Base-by-base conservation (phyloP, 2,329 filamentous ascomycete species). In the Cercospora canescens region DNA sequence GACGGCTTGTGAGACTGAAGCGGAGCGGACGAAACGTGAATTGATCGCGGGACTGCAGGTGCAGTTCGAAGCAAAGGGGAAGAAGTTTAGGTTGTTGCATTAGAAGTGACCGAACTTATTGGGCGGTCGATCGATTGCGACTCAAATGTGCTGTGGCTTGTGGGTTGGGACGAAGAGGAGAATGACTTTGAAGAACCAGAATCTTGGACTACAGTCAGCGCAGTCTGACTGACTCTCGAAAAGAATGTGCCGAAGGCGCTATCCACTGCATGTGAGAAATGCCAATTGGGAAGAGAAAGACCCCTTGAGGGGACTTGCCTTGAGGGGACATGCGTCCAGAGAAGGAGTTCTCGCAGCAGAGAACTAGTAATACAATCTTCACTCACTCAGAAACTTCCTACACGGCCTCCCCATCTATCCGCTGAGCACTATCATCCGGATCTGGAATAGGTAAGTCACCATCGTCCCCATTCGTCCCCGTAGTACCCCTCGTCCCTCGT, bases 331-430 rank as follows among this genome's bases (percentile, higher is more conserved):
- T n/a, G n/a, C 39, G 39, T 24, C 39, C 39, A 45, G 39, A 45
- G n/a, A 50, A n/a, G 24, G 9, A 28, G 45, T 30, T 28, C 45
- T 50, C 24, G 21, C 4, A 50, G 24, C 24, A 28, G 45, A 50
- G 45, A 50, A 30, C 45, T 50, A 50, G 24, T 50, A 28, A 50
- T 28, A 50, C 45, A 28, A 16, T 30, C 24, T 35, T 18, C 24
- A 5, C 14, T 16, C 2, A 26, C 52, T 48, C 6, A 34, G 35
- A 34, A 5, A 0, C 1, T 14, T 6, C 50, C 39, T 26, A 64
- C 50, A 62, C 64, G 21, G 60, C 59, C 39, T 56, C 59, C 2
- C 64, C 64, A 63, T 61, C 63, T 35, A 56, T 35, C 34, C 50
- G 18, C 26, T 55, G 60, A 14, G 60, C 60, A 21, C 48, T 56